Evolutionary conservation across 73 alveolate genomes (phyloP).

Genomic region (Uronychia setigera): DNA sequence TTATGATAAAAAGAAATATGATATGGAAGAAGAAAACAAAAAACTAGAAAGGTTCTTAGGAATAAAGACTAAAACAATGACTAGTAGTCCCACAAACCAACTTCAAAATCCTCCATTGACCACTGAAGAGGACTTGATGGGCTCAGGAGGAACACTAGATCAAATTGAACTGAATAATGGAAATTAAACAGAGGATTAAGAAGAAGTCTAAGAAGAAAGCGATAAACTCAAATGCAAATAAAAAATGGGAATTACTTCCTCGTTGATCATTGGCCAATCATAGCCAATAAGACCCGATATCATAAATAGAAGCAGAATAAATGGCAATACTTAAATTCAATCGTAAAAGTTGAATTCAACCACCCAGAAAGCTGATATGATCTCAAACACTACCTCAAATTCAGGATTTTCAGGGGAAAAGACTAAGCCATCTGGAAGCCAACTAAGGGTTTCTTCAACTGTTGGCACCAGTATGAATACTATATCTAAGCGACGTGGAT

Average conservation of each 20-base stretch:
- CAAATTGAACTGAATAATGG: no score
- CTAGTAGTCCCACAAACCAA: neutral
- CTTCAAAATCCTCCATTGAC: no score
- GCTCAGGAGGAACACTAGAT: no score
- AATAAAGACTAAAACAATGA: neutral
- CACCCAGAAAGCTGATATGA: neutral
- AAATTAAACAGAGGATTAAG: neutral
- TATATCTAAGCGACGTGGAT: no score
- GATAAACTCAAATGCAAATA: neutral
- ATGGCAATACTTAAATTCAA: neutral
- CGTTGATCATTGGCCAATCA: no score
- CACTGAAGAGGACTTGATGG: no score
- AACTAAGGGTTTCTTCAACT: no score
- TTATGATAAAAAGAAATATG: neutral
- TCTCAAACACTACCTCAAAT: no score
- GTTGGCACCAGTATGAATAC: no score
- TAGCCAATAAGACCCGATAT: neutral
- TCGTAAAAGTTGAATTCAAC: neutral
- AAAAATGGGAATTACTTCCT: no score
- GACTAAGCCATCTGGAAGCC: neutral
- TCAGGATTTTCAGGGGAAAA: neutral
- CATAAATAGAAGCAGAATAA: neutral
- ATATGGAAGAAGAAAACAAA: neutral
- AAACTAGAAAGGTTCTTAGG: neutral
- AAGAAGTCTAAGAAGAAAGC: neutral